These are phyloP conservation scores for Saturnispora kantuleensis DNA, from an alignment of 805 yeast genomes.

Conservation along the genomic window DNA sequence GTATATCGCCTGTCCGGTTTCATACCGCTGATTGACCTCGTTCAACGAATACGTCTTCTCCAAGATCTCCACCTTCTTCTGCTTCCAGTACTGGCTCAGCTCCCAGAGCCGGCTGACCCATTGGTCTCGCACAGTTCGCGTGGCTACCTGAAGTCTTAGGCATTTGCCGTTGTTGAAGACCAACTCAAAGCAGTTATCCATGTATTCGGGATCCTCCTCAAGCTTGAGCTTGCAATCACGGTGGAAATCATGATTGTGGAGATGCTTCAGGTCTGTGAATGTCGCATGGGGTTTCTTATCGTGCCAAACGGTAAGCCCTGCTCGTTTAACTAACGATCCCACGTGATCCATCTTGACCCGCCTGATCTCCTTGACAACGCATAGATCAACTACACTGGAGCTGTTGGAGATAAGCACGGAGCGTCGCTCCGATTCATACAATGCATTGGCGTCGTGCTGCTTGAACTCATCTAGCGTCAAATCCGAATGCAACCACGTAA, in stretches of 20 bases:
- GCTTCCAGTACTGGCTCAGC: constrained; percentile 51
- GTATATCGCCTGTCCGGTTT: constrained; percentile 31
- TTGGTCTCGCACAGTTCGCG: constrained; percentile 37
- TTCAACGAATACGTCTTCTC: constrained; percentile 29
- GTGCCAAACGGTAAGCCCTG: constrained; percentile 26
- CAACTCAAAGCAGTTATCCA: constrained; percentile 46
- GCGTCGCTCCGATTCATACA: constrained; percentile 57
- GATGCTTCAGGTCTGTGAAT: neutral
- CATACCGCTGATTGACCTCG: constrained; percentile 43
- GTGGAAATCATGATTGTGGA: neutral
- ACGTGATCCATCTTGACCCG: constrained; percentile 23
- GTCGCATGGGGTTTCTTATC: constrained; percentile 1
- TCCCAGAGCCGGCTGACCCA: constrained; percentile 53
- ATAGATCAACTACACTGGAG: constrained; percentile 51
- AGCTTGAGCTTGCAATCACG: neutral
- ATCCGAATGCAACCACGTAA: constrained; percentile 49
- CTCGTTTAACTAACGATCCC: constrained; percentile 20
- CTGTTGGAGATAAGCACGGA: constrained; percentile 46
- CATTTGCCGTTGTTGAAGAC: constrained; percentile 35
- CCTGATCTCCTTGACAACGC: constrained; percentile 34
- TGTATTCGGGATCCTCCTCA: constrained; percentile 8
- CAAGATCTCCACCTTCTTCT: constrained; percentile 33
- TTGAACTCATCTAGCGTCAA: constrained; percentile 32
- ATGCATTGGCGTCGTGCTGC: constrained; percentile 44
- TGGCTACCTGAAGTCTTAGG: constrained; percentile 49